Evolutionary conservation across 164 flowering plant species (phyloP).

Genomic region (Sextonia rubra): DNA sequence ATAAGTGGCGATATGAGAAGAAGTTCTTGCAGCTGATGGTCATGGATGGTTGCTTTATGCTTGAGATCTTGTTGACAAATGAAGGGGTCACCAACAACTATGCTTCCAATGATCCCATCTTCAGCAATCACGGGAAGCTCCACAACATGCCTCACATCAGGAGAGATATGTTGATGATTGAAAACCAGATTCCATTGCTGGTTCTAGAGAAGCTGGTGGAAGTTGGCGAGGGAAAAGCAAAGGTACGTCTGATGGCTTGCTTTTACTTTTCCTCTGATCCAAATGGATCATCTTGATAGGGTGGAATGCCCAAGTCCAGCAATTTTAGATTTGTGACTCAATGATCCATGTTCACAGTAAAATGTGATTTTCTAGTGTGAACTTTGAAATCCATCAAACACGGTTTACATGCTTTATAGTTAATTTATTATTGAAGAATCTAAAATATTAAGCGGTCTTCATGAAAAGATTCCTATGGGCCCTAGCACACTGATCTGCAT

Average conservation of each 20-base stretch:
- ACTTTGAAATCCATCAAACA: neutral
- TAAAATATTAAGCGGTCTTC: no score
- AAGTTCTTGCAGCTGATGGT: conserved; percentile 41
- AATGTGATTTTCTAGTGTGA: neutral
- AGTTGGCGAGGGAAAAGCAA: conserved; percentile 21
- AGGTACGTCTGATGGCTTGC: conserved; percentile 7
- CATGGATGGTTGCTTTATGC: conserved; percentile 52
- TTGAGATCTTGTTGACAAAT: conserved; percentile 34
- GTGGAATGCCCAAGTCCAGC: neutral
- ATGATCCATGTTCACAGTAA: neutral
- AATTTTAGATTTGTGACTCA: neutral
- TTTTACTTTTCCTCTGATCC: neutral
- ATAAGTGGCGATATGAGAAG: conserved; percentile 24
- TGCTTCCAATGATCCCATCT: conserved; percentile 49
- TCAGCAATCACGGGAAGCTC: conserved; percentile 49
- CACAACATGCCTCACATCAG: conserved; percentile 38
- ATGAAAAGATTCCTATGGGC: no score
- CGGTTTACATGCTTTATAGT: neutral
- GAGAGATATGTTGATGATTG: conserved; percentile 63
- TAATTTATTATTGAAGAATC: no score
- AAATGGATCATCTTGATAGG: neutral
- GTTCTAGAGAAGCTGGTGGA: conserved; percentile 31
- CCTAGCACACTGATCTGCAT: no score
- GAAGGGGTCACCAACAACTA: conserved; percentile 24
- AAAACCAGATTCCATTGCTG: conserved; percentile 57